Conservation (phyloP, 2,329 filamentous ascomycete genomes). For the Cytospora mali region DNA sequence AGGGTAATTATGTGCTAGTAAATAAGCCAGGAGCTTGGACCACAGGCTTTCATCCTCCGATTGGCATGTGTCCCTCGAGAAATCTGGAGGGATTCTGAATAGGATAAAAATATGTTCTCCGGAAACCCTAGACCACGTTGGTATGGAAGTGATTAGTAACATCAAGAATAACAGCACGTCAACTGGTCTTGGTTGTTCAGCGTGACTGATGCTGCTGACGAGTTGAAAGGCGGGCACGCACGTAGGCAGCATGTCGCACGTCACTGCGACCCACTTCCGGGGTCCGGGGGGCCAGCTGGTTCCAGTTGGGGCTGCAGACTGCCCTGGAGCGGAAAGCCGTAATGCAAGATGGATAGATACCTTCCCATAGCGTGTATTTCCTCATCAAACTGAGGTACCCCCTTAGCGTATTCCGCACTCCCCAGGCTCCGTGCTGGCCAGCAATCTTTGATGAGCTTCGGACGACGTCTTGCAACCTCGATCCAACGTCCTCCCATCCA, state of each 20-base stretch:
- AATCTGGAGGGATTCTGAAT: neutral
- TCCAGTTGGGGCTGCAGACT: neutral
- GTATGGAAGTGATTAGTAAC: neutral
- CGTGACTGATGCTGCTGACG: neutral
- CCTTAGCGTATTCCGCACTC: neutral
- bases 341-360: neutral
- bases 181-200: neutral
- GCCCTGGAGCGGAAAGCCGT: neutral
- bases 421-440: slow-evolving; percentile 11
- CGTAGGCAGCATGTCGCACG: slow-evolving; percentile 1
- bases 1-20: neutral
- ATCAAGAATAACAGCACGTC: neutral
- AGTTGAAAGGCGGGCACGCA: neutral
- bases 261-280: neutral
- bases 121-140: neutral
- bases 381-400: neutral
- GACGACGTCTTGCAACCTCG: slow-evolving; percentile 23
- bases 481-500: slow-evolving; percentile 17
- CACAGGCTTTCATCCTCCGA: neutral
- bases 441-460: slow-evolving; percentile 27
- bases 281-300: slow-evolving; percentile 2
- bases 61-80: neutral
- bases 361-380: neutral
- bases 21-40: slow-evolving; percentile 19
- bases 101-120: neutral